phyloP scores from a whole-genome alignment of 257 asterid species.

The Plantago major region DNA sequence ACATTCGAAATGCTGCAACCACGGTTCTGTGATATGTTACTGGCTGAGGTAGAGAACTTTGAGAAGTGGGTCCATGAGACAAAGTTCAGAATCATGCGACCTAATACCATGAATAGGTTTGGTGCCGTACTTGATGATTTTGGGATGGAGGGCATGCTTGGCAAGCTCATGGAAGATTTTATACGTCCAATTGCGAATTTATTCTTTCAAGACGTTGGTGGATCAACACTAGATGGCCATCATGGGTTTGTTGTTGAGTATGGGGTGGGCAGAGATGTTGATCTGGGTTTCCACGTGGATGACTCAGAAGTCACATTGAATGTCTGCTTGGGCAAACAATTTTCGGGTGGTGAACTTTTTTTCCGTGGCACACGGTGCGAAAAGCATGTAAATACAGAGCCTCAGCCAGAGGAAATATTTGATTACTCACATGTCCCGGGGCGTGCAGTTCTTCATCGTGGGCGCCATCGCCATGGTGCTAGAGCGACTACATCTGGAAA shows the following conservation, averaged over 20 bases:
- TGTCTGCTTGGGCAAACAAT: constrained; percentile 92
- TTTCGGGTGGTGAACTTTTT: constrained; percentile 89
- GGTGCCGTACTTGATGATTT: constrained; percentile 99
- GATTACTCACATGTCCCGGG: constrained; percentile 81
- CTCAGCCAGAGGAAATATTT: constrained; percentile 70
- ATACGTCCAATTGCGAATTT: constrained; percentile 79
- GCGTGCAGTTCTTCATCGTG: constrained; percentile 87
- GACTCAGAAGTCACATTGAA: constrained; percentile 96
- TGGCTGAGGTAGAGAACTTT: constrained; percentile 93
- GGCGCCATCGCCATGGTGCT: constrained; percentile 99
- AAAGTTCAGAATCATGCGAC: constrained; percentile 95
- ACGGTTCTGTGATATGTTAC: constrained; percentile 74
- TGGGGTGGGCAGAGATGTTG: constrained; percentile 87
- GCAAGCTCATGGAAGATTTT: constrained; percentile 79
- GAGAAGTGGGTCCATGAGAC: constrained; percentile 99
- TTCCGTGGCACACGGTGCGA: constrained; percentile 96
- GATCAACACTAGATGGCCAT: constrained; percentile 81
- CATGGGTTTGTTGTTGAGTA: constrained; percentile 97
- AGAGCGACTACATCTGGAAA: constrained; percentile 91
- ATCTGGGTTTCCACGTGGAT: constrained; percentile 95
- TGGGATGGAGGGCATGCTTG: constrained; percentile 91
- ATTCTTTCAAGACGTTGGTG: constrained; percentile 91
- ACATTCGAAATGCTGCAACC: constrained; percentile 93
- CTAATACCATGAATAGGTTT: constrained; percentile 85
- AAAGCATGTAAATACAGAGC: constrained; percentile 89